Percentiles rank a stretch among this genome's conserved stretches.
Conservation (phyloP, 176 grass and related monocot species). For the Eragrostis curvula region DNA sequence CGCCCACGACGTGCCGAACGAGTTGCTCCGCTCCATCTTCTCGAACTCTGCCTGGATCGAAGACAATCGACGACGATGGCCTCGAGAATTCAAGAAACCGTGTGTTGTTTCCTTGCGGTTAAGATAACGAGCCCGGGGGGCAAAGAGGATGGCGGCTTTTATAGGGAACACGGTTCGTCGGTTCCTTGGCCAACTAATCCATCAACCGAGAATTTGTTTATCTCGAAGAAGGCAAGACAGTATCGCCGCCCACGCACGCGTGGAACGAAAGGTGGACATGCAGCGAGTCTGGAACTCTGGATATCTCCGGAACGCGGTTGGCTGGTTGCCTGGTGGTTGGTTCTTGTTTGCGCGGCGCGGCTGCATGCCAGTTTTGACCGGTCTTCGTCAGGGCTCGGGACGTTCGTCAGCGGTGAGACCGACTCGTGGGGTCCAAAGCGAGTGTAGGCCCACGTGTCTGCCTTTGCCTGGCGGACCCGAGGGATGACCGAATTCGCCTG, state of each 20-base stretch:
- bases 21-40: conserved; percentile 69
- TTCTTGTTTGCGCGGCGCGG: not conserved
- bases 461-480: not conserved
- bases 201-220: not conserved
- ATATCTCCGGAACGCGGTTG: conserved; percentile 31
- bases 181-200: not conserved
- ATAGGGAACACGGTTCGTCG: conserved; percentile 18
- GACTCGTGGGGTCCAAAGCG: not conserved
- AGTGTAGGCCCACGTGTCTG: not conserved
- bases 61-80: not conserved
- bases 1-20: conserved; percentile 82
- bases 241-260: conserved; percentile 18
- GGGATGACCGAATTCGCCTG: not conserved
- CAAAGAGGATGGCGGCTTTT: not conserved
- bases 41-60: not conserved
- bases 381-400: not conserved
- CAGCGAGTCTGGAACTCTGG: not conserved
- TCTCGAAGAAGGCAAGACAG: not conserved
- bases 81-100: not conserved
- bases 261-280: not conserved
- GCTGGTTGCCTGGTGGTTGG: conserved; percentile 1
- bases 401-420: not conserved
- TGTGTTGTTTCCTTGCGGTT: conserved; percentile 4
- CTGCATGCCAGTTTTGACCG: conserved; percentile 48
- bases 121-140: not conserved